Conservation (phyloP, 139 green algal genomes). For the Microglena sp. region DNA sequence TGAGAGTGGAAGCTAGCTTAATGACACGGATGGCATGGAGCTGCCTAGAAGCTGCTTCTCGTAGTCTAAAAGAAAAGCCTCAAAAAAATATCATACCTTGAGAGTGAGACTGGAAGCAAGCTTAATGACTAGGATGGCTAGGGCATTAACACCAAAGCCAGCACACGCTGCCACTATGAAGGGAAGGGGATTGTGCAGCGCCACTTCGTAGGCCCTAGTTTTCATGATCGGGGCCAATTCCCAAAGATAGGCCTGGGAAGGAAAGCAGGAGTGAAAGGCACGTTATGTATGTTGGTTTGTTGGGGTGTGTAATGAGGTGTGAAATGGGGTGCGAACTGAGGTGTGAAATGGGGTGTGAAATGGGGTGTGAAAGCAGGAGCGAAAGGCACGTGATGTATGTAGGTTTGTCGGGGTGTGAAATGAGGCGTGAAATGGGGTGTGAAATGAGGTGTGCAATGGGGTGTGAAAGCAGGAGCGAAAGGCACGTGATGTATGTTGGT, state of each 20-base stretch:
- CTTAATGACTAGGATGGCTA: conserved; percentile 74
- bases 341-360: too few relatives aligned
- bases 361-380: not conserved
- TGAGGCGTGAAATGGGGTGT: too few relatives aligned
- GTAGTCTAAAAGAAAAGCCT: not conserved
- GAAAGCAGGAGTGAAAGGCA: not conserved
- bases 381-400: not conserved
- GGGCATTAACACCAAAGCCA: conserved; percentile 66
- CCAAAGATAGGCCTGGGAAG: conserved; percentile 8
- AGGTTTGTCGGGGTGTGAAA: not conserved
- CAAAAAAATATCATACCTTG: conserved; percentile 35
- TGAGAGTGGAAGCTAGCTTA: conserved; percentile 48
- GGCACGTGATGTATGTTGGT: not conserved
- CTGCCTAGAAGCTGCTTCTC: conserved; percentile 41
- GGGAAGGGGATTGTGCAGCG: conserved; percentile 2
- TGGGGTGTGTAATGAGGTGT: not conserved
- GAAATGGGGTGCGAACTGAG: too few relatives aligned
- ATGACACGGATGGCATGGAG: conserved; percentile 62
- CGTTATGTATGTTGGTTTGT: conserved; percentile 2
- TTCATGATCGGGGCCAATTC: conserved; percentile 8
- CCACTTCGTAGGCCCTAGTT: not conserved
- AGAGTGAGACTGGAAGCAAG: conserved; percentile 56
- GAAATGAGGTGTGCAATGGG: too few relatives aligned
- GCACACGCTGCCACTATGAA: conserved; percentile 50
- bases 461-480: not conserved